Conservation (phyloP, 805 yeast genomes). For the Hanseniaspora pseudoguilliermondii region DNA sequence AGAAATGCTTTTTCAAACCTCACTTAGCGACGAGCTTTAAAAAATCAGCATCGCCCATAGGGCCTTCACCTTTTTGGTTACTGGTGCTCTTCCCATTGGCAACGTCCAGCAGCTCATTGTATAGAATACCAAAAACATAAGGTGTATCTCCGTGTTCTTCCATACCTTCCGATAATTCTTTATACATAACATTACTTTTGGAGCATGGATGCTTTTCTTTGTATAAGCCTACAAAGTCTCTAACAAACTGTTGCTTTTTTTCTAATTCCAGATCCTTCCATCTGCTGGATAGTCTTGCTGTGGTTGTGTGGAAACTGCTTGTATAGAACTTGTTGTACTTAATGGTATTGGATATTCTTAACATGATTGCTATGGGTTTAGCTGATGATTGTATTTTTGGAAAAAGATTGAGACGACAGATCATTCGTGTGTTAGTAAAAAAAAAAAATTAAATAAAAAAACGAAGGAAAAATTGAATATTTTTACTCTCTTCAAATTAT, state of each 20-base stretch:
- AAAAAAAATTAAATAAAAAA: too few species aligned
- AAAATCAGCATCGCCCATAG: constrained; percentile 20
- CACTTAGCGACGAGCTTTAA: constrained; percentile 14
- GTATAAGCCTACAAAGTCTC: constrained; percentile 23
- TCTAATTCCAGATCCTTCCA: constrained; percentile 24
- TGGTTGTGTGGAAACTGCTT: neutral
- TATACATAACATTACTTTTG: constrained; percentile 28
- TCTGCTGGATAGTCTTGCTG: constrained; percentile 15
- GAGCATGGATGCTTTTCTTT: constrained; percentile 27
- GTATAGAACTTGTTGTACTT: neutral
- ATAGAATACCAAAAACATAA: constrained; percentile 29
- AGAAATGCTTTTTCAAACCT: too few species aligned
- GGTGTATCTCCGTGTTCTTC: constrained; percentile 30
- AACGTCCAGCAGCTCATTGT: constrained; percentile 25
- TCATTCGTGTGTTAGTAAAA: too few species aligned
- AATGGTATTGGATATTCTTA: neutral
- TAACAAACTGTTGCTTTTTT: constrained; percentile 24
- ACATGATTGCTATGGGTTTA: neutral
- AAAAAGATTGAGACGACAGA: too few species aligned
- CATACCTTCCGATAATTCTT: constrained; percentile 28
- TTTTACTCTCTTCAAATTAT: too few species aligned
- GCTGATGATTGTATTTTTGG: neutral
- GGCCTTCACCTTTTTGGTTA: constrained; percentile 18
- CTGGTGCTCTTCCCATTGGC: constrained; percentile 18
- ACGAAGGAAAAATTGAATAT: too few species aligned